A percentile compares a stretch with the other conserved stretches of the same genome.
Conservation (phyloP, 495 filamentous ascomycete species). For the Pseudevernia furfuracea region DNA sequence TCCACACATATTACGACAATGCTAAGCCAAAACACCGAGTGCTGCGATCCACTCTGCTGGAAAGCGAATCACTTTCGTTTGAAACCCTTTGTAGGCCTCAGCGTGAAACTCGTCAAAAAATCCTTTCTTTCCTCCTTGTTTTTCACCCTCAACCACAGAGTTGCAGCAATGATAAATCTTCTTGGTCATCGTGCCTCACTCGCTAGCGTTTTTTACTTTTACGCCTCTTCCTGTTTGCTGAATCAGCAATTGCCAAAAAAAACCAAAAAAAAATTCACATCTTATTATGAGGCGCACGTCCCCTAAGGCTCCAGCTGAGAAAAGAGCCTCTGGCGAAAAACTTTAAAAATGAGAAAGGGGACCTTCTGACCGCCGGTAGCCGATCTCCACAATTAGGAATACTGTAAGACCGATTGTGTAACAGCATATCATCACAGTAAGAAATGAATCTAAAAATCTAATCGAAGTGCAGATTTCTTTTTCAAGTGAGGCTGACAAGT, state of each 20-base stretch:
- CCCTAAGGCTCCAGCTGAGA: no score
- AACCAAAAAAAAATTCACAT: no score
- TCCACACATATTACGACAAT: background rate
- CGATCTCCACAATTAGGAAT: background rate
- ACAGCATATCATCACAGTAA: constrained; percentile 1
- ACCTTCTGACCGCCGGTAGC: background rate
- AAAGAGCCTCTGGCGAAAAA: background rate
- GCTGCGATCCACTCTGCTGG: background rate
- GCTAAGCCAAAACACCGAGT: background rate
- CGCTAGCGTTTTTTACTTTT: no score
- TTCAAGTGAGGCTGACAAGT: no score
- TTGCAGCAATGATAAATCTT: no score
- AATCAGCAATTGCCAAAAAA: background rate
- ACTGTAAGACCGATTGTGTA: background rate
- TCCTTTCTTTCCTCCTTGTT: background rate
- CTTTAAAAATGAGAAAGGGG: no score
- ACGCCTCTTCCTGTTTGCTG: background rate
- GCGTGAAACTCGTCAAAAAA: background rate
- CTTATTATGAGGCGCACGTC: no score
- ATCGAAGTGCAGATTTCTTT: background rate
- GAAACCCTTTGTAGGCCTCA: background rate
- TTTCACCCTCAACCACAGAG: no score
- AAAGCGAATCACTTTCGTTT: background rate
- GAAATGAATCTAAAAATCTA: background rate
- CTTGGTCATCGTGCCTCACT: no score